Evolutionary conservation across 2,329 filamentous ascomycete genomes (phyloP), one percentile per base, ranked within the genome.

Genomic region (Pseudocercospora eumusae): DNA sequence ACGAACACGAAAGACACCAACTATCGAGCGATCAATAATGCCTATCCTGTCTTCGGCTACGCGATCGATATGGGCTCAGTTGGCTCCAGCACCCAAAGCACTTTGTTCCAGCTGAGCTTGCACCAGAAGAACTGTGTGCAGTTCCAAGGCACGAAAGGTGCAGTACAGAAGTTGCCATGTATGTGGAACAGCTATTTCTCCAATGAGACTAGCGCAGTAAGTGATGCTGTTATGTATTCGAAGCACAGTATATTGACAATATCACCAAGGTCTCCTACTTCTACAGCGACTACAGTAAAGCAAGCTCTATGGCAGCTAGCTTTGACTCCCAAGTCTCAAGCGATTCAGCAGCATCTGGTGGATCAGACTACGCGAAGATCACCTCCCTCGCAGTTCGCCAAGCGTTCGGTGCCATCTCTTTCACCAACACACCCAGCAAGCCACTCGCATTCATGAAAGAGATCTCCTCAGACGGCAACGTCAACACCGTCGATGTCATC

Each of bases 371-470:
- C 61, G 69, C 77, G 15, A 77, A 75, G 10, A 72, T 85, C 53
- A 82, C 83, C 2, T 79, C 81, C 3, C 76, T 84, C 1, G 78
- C 81, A 15, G 75, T 77, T 5, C 80, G 82, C 40, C 83, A 85
- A 62, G 79, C 78, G 0, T 82, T 84, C 62, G 83, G 77, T 50
- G 78, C 81, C 2, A 77, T 77, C 2, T 79, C 84, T 60, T 78
- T 83, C 18, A 78, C 78, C 31, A 82, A 81, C 31, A 82, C 79
- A 0, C 62, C 75, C 1, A 74, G 79, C 11, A 78, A 79, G 25
- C 76, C 75, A 18, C 81, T 81, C 56, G 67, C 80, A 11, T 86
- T 86, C 71, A 74, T 86, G 63, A 86, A 86, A 68, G 84, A 86
- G 64, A 86, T 86, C 20, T 83, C 81, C 2, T 71, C 68, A 6